A percentile compares a stretch with the other conserved stretches of the same genome.
Evolutionary conservation across 176 grass and related monocot genomes (phyloP).

Genomic region (Puccinellia tenuiflora): DNA sequence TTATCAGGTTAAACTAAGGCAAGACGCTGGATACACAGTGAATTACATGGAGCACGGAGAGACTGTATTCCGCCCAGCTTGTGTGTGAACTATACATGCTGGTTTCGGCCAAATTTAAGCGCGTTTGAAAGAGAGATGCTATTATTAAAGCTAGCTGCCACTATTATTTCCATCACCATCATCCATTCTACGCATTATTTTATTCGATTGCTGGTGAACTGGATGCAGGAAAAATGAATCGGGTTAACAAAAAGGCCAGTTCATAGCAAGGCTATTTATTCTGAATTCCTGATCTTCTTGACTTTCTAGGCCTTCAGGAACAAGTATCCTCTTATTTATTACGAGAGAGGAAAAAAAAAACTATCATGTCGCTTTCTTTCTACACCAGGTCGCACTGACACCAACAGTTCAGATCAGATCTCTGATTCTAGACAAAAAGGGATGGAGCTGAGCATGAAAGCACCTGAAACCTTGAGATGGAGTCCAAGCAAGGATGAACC

Average conservation of each 20-base stretch:
- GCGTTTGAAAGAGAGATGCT: background rate
- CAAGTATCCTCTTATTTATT: background rate
- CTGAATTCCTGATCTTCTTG: background rate
- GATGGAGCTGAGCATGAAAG: background rate
- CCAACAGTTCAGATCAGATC: slow-evolving; percentile 5
- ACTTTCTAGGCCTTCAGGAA: background rate
- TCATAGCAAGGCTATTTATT: background rate
- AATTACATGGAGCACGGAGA: background rate
- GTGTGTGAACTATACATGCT: background rate
- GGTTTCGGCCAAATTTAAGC: background rate
- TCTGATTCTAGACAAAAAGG: background rate
- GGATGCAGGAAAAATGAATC: background rate
- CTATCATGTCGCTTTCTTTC: background rate
- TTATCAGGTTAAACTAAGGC: background rate
- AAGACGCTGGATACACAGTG: background rate
- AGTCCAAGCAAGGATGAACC: background rate
- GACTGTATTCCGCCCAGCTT: background rate
- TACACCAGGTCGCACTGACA: background rate
- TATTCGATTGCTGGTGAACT: background rate
- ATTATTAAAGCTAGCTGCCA: background rate
- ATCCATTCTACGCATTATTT: background rate
- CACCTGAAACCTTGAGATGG: background rate
- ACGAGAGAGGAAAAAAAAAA: too few relatives aligned
- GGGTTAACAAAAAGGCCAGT: background rate
- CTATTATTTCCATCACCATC: background rate